These are phyloP conservation scores for Botrytis paeoniae DNA, from an alignment of 2,329 filamentous ascomycete genomes.

Conservation along the genomic window DNA sequence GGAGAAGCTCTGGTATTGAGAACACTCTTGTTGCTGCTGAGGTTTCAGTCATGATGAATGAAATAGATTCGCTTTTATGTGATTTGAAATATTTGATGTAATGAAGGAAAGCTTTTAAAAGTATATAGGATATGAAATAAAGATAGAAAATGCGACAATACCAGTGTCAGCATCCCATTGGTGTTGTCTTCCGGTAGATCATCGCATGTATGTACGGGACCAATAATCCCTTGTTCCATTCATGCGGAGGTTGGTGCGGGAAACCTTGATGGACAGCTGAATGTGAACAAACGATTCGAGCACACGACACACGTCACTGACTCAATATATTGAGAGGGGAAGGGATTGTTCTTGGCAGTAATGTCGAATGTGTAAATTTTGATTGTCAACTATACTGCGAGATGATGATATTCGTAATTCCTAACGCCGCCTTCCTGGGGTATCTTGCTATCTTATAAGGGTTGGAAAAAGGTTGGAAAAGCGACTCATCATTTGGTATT, in stretches of 20 bases:
- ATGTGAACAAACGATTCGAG: neutral
- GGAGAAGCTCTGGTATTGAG: constrained; percentile 15
- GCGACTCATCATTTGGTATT: constrained; percentile 16
- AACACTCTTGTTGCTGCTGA: constrained; percentile 10
- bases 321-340: neutral
- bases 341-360: neutral
- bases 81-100: neutral
- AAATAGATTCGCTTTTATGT: neutral
- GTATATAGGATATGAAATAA: neutral
- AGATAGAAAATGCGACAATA: neutral
- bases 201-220: neutral
- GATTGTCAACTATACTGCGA: neutral
- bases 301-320: neutral
- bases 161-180: neutral
- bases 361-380: neutral
- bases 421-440: constrained; percentile 1
- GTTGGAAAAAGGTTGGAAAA: neutral
- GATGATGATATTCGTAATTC: neutral
- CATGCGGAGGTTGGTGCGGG: neutral
- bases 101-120: neutral
- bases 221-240: neutral
- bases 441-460: neutral
- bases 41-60: constrained; percentile 1
- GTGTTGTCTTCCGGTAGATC: neutral
- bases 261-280: neutral